phyloP scores from a whole-genome alignment of 257 asterid genomes.

The Solanum verrucosum region DNA sequence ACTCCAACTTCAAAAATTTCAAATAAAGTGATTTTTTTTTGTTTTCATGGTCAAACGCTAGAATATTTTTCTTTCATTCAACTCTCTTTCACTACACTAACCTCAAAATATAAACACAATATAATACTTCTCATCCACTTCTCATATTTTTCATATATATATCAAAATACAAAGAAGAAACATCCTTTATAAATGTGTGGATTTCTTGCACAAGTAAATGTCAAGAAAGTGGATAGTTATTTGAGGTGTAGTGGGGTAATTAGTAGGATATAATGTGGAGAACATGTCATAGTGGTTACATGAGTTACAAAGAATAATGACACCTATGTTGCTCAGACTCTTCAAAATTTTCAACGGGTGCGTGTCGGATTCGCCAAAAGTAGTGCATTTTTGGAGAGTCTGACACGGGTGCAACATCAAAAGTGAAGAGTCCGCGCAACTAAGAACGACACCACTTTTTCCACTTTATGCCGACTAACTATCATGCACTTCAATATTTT shows the following conservation, averaged over 20 bases:
- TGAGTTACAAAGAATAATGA: background rate
- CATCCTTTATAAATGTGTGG: background rate
- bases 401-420: too few relatives aligned
- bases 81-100: background rate
- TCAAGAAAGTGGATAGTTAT: background rate
- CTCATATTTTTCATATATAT: background rate
- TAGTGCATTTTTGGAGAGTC: too few relatives aligned
- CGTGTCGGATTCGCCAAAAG: too few relatives aligned
- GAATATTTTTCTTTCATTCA: background rate
- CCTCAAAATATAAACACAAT: background rate
- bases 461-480: background rate
- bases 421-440: too few relatives aligned
- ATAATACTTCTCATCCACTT: background rate
- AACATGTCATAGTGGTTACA: background rate
- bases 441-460: background rate
- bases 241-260: background rate
- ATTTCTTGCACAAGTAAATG: background rate
- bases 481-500: background rate
- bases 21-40: background rate
- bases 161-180: background rate
- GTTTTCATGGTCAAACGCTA: background rate
- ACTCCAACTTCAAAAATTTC: background rate
- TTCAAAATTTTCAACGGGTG: too few relatives aligned
- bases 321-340: background rate
- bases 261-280: background rate